Conservation (phyloP, 1,139 yeast species). For the Blastobotrys arbuscula region DNA sequence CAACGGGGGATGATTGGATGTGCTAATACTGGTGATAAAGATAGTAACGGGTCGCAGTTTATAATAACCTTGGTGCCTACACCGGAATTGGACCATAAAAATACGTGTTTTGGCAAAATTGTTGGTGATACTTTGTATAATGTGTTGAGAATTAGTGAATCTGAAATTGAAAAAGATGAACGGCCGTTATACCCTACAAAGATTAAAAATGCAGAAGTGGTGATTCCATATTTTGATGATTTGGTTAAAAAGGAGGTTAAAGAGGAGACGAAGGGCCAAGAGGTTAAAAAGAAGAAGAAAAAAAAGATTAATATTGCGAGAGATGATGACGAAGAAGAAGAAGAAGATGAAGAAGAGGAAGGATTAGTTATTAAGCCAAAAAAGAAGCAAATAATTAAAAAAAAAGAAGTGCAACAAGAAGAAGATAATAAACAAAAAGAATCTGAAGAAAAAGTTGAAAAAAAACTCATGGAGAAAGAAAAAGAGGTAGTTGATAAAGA, state of each 20-base stretch:
- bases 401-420: background rate
- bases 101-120: conserved; percentile 58
- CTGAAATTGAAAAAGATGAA: conserved; percentile 42
- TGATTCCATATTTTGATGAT: conserved; percentile 49
- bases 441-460: conserved; percentile 1
- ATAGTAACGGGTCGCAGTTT: conserved; percentile 44
- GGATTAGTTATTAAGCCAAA: conserved; percentile 14
- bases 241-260: conserved; percentile 25
- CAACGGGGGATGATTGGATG: conserved; percentile 55
- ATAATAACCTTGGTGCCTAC: conserved; percentile 48
- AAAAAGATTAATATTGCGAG: conserved; percentile 28
- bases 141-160: conserved; percentile 47
- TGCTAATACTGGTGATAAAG: conserved; percentile 35
- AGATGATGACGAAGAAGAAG: conserved; percentile 36
- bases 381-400: conserved; percentile 37
- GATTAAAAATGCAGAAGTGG: conserved; percentile 40
- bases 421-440: background rate
- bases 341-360: conserved; percentile 31
- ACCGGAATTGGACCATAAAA: conserved; percentile 41
- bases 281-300: conserved; percentile 15
- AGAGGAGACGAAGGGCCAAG: conserved; percentile 3
- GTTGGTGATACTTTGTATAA: conserved; percentile 56
- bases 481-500: background rate
- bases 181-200: conserved; percentile 49
- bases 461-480: background rate